These are phyloP conservation scores for Penicillium riverlandense DNA, from an alignment of 495 filamentous ascomycete species.

Conservation along the genomic window DNA sequence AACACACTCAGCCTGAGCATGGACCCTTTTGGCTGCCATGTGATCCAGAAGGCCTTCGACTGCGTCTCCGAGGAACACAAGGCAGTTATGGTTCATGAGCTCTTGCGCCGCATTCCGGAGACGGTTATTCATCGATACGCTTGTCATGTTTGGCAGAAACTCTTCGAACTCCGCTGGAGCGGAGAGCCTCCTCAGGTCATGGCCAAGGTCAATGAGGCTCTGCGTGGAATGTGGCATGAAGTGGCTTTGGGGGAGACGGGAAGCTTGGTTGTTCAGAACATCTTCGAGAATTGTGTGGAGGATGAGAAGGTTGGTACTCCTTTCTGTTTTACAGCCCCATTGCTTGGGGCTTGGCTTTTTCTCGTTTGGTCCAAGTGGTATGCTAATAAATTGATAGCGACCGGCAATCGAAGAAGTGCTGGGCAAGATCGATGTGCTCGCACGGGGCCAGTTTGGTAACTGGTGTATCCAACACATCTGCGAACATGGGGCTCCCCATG, in stretches of 20 bases:
- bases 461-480: slow-evolving; percentile 99
- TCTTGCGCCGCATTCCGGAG: slow-evolving; percentile 91
- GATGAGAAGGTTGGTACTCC: slow-evolving; percentile 74
- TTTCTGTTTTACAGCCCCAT: too few relatives aligned
- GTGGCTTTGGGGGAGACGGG: slow-evolving; percentile 95
- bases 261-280: slow-evolving; percentile 96
- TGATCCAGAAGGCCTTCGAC: slow-evolving; percentile 97
- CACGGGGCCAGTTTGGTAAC: slow-evolving; percentile 98
- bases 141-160: slow-evolving; percentile 99
- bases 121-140: slow-evolving; percentile 98
- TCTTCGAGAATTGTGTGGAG: slow-evolving; percentile 98
- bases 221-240: slow-evolving; percentile 97
- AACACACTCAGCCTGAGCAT: slow-evolving; percentile 92
- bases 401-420: slow-evolving; percentile 96
- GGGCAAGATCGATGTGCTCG: slow-evolving; percentile 85
- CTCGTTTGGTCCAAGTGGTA: slow-evolving; percentile 1
- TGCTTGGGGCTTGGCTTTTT: neutral
- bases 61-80: slow-evolving; percentile 97
- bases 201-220: slow-evolving; percentile 93
- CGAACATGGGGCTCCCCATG: slow-evolving; percentile 86
- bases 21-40: slow-evolving; percentile 98
- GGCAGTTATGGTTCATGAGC: slow-evolving; percentile 94
- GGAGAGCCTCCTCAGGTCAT: slow-evolving; percentile 95
- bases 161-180: slow-evolving; percentile 96
- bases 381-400: slow-evolving; percentile 53